A percentile compares a stretch with the other conserved stretches of the same genome.
Evolutionary conservation across 352 stramenopile species (phyloP).

Genomic region (Phytophthora colocasiae): DNA sequence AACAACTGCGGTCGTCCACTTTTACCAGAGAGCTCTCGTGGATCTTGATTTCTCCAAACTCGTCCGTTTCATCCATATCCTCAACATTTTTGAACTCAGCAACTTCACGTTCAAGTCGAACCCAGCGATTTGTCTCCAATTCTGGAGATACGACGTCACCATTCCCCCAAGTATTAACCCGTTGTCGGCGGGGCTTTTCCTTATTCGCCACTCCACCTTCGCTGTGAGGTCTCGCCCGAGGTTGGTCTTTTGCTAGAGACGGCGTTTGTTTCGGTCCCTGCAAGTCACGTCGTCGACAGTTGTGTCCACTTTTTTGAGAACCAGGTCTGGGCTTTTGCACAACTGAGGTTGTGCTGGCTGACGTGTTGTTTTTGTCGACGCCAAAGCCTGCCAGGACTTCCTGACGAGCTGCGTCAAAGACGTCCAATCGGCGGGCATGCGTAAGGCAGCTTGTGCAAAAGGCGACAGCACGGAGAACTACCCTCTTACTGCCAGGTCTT

Average conservation of each 20-base stretch:
- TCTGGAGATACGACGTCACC: constrained; percentile 15
- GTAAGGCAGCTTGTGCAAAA: constrained; percentile 44
- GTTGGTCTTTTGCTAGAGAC: constrained; percentile 11
- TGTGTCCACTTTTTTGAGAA: constrained; percentile 14
- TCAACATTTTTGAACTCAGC: constrained; percentile 5
- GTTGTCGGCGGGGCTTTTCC: constrained; percentile 6
- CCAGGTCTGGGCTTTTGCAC: constrained; percentile 5
- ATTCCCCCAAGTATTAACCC: constrained; percentile 27
- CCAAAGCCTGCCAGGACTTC: constrained; percentile 28
- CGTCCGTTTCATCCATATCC: constrained; percentile 20
- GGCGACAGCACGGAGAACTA: constrained; percentile 26
- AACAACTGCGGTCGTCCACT: constrained; percentile 21
- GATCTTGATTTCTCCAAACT: constrained; percentile 25
- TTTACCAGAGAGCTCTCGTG: constrained; percentile 18
- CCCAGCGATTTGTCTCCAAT: constrained; percentile 18
- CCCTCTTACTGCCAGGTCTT: constrained; percentile 25
- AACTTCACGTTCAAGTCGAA: constrained; percentile 23
- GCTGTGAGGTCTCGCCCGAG: constrained; percentile 9
- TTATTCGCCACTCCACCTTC: constrained; percentile 14
- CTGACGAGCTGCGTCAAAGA: constrained; percentile 34
- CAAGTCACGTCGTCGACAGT: constrained; percentile 31
- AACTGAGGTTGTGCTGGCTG: constrained; percentile 11
- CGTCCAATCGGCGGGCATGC: constrained; percentile 28
- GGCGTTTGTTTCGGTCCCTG: constrained; percentile 2
- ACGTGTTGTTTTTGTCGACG: constrained; percentile 12